Base-by-base conservation (phyloP, 208 protist species). In the Angomonas desouzai region DNA sequence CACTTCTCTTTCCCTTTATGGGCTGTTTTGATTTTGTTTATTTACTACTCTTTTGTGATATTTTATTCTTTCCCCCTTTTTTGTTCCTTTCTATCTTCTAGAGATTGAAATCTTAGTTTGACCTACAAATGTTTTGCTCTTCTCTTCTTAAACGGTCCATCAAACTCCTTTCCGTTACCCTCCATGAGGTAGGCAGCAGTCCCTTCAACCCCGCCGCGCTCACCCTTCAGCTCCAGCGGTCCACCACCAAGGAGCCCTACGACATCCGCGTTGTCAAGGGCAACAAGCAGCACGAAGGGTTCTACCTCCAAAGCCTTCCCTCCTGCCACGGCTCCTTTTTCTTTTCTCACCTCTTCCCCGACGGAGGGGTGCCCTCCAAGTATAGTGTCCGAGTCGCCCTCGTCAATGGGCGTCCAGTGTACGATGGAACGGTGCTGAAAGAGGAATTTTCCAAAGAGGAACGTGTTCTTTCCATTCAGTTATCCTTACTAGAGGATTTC, bases 81-180 rank as follows among this genome's bases (percentile, higher is more conserved):
- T 27, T 30, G 2, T 60, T 47, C 30, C 23, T 25, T 36, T 38
- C 2, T 60, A 36, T 36, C 32, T 16, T 10, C 34, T 22, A 9
- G 6, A 16, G 13, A 34, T 3, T 25, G n/a, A n/a, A n/a, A n/a
- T n/a, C n/a, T n/a, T n/a, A n/a, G n/a, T n/a, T n/a, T n/a, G n/a
- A n/a, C n/a, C n/a, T n/a, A n/a, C n/a, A n/a, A n/a, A 74, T 75
- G 70, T 51, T 75, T 30, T 48, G 25, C 3, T 33, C 55, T n/a
- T 62, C 58, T 23, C 10, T 11, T 6, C 20, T 47, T 6, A 56
- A 32, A 47, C n/a, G 33, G n/a, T 25, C 51, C 22, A 63, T 70
- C 9, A 64, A 45, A 22, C 57, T 70, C 3, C 22, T 70, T 6
- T 69, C 70, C 48, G 48, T 16, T 27, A 53, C 20, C 20, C 9